Evolutionary conservation across 129 eudicot genomes (phyloP).

Genomic region (Flaveria ramosissima): DNA sequence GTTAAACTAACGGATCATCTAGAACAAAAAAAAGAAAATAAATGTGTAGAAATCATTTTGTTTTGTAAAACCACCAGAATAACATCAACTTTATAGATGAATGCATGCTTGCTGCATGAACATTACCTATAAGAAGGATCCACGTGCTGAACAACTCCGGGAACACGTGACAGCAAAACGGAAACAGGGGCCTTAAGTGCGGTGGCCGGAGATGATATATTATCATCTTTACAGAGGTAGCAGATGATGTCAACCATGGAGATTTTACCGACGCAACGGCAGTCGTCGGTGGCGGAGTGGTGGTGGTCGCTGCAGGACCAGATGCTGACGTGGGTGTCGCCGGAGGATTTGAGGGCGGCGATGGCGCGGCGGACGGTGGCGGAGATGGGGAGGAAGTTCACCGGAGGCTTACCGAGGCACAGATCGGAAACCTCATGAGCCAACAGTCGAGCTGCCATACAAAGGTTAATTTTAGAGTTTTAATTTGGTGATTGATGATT

Average conservation of each 20-base stretch:
- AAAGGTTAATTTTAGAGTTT: conserved; percentile 20
- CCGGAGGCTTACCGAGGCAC: conserved; percentile 84
- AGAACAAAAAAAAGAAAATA: too few relatives aligned
- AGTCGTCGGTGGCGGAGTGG: conserved; percentile 18
- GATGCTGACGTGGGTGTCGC: conserved; percentile 58
- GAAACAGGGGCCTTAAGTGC: conserved; percentile 71
- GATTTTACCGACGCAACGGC: conserved; percentile 69
- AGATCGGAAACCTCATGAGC: conserved; percentile 70
- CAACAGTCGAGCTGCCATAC: conserved; percentile 75
- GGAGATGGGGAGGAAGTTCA: conserved; percentile 54
- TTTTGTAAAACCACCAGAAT: too few relatives aligned
- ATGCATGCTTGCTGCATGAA: not conserved
- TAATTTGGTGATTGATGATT: not conserved
- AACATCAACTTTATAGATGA: not conserved
- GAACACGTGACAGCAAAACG: conserved; percentile 42
- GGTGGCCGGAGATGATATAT: conserved; percentile 47
- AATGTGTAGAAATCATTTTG: too few relatives aligned
- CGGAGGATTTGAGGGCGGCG: conserved; percentile 54
- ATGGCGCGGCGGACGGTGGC: conserved; percentile 65
- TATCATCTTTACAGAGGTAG: conserved; percentile 57
- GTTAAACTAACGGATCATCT: too few relatives aligned
- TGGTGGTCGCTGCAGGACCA: conserved; percentile 67
- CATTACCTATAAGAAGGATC: conserved; percentile 62
- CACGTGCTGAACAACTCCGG: conserved; percentile 60
- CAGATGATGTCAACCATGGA: conserved; percentile 82